Evolutionary conservation across 805 yeast genomes (phyloP).

Genomic region (Jamesozyma piceae): DNA sequence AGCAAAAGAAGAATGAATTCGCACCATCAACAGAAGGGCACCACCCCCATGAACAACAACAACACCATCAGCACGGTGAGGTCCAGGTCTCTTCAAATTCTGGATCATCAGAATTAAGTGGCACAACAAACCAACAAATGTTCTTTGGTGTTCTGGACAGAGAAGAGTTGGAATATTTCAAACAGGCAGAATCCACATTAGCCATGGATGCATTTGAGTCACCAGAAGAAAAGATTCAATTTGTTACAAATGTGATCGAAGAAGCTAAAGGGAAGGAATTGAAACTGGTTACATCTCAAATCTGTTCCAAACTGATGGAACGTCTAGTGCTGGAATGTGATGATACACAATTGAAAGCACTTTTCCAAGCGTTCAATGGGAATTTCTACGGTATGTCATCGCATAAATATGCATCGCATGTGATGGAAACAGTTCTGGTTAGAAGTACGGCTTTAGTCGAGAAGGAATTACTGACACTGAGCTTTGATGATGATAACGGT

Average conservation of each 20-base stretch:
- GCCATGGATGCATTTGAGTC: conserved; percentile 69
- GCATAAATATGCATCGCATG: conserved; percentile 91
- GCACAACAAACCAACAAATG: conserved; percentile 25
- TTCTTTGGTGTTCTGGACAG: conserved; percentile 85
- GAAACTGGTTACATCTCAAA: conserved; percentile 86
- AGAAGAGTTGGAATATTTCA: conserved; percentile 81
- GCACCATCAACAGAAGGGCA: conserved; percentile 12
- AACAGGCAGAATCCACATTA: conserved; percentile 80
- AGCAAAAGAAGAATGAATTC: conserved; percentile 18
- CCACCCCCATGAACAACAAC: conserved; percentile 6
- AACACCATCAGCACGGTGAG: conserved; percentile 7
- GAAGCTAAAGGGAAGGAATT: conserved; percentile 86
- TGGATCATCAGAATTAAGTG: not conserved
- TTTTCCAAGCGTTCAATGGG: conserved; percentile 62
- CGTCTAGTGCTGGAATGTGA: conserved; percentile 63
- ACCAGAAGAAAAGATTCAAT: conserved; percentile 63
- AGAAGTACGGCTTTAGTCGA: conserved; percentile 68
- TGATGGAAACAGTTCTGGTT: conserved; percentile 74
- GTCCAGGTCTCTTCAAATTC: too few relatives aligned
- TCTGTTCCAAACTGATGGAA: conserved; percentile 88
- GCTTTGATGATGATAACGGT: conserved; percentile 27
- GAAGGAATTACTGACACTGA: conserved; percentile 50
- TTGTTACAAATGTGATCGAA: conserved; percentile 68
- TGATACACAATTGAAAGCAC: conserved; percentile 52
- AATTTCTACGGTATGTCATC: conserved; percentile 67